Percentiles rank a stretch among this genome's conserved stretches.
phyloP scores from a whole-genome alignment of 352 stramenopile species.

The Phytophthora pistaciae region DNA sequence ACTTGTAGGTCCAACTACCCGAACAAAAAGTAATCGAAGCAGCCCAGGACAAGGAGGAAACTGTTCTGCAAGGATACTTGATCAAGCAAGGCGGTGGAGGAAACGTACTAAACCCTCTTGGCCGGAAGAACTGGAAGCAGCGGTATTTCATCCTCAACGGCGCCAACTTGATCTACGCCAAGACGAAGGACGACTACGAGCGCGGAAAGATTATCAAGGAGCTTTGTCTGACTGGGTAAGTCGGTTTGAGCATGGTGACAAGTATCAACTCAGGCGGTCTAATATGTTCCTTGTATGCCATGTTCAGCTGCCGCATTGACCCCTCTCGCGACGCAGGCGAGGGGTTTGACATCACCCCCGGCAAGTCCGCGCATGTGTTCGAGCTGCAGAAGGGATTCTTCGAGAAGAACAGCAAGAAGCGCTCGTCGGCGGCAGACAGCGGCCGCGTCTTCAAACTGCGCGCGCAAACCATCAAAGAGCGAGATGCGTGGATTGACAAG shows the following conservation, averaged over 20 bases:
- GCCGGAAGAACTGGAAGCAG: slow-evolving; percentile 91
- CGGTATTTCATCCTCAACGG: slow-evolving; percentile 88
- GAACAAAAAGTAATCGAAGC: slow-evolving; percentile 86
- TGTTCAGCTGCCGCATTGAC: slow-evolving; percentile 70
- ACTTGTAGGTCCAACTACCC: slow-evolving; percentile 68
- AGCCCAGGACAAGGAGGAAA: slow-evolving; percentile 69
- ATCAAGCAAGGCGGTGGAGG: slow-evolving; percentile 89
- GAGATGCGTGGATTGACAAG: slow-evolving; percentile 84
- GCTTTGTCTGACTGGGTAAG: slow-evolving; percentile 77
- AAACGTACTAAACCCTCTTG: slow-evolving; percentile 79
- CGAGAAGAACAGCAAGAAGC: slow-evolving; percentile 84
- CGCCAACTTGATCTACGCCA: slow-evolving; percentile 80
- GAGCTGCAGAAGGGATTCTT: slow-evolving; percentile 81
- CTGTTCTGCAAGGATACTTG: slow-evolving; percentile 83
- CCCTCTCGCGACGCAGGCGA: slow-evolving; percentile 80
- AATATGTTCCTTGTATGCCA: neutral
- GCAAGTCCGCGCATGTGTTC: slow-evolving; percentile 74
- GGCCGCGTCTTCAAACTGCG: slow-evolving; percentile 86
- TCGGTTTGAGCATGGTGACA: neutral
- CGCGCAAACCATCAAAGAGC: slow-evolving; percentile 85
- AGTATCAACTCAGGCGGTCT: too few species aligned
- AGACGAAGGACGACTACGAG: slow-evolving; percentile 90
- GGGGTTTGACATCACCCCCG: slow-evolving; percentile 86
- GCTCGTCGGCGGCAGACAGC: slow-evolving; percentile 72
- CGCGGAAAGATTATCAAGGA: slow-evolving; percentile 90